Evolutionary conservation across 352 stramenopile genomes (phyloP).

Genomic region (Albugo laibachii): DNA sequence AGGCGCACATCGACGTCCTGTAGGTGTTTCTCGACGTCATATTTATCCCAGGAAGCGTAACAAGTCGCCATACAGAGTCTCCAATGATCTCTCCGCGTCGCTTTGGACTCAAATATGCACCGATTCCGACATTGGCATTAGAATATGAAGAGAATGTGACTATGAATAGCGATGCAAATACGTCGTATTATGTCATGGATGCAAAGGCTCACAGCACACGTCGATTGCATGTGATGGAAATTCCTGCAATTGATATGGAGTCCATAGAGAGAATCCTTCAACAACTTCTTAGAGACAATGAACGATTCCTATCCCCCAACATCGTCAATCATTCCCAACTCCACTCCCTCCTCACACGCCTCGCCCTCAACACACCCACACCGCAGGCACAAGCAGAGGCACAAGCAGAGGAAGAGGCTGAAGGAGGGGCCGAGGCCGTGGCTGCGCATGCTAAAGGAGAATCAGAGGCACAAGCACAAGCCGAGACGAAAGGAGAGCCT

Average conservation of each 20-base stretch:
- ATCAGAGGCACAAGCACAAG: constrained; percentile 7
- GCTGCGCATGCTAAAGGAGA: constrained; percentile 2
- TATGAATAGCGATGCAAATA: constrained; percentile 5
- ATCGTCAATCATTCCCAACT: constrained; percentile 55
- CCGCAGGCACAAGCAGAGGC: too few relatives aligned
- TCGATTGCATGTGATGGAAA: constrained; percentile 63
- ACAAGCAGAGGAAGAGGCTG: not conserved
- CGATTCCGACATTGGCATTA: constrained; percentile 53
- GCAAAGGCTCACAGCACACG: constrained; percentile 8
- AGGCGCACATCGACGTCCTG: too few relatives aligned
- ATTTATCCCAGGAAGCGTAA: too few relatives aligned
- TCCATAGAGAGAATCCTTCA: constrained; percentile 20
- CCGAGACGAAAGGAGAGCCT: constrained; percentile 10
- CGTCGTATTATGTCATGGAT: constrained; percentile 31
- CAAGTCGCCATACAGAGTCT: constrained; percentile 2
- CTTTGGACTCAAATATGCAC: constrained; percentile 68
- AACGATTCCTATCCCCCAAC: constrained; percentile 26
- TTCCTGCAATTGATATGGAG: constrained; percentile 34
- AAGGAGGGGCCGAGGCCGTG: not conserved
- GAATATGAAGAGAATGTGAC: constrained; percentile 56
- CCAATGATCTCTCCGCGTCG: constrained; percentile 52
- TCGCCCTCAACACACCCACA: too few relatives aligned
- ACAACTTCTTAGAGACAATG: constrained; percentile 45
- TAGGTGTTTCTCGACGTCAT: too few relatives aligned
- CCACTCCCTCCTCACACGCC: constrained; percentile 28